A percentile compares a stretch with the other conserved stretches of the same genome.
Conservation (phyloP, 23 red algal species). For the Chondrus crispus region DNA sequence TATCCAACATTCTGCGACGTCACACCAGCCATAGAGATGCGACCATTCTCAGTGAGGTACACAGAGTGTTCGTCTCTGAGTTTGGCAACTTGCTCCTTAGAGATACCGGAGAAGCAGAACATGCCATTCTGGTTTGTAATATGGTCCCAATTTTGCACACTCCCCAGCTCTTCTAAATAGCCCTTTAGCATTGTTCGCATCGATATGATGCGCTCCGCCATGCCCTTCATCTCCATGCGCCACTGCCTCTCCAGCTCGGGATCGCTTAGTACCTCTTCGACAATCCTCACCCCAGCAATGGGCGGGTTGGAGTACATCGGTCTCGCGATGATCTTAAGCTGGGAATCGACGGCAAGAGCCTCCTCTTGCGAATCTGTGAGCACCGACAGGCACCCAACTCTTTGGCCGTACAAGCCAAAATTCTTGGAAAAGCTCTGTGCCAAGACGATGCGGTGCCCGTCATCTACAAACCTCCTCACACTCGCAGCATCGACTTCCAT, state of each 20-base stretch:
- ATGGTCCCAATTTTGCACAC: constrained; percentile 67
- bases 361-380: constrained; percentile 58
- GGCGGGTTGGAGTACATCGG: constrained; percentile 87
- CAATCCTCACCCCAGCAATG: constrained; percentile 60
- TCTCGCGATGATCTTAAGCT: constrained; percentile 83
- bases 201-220: constrained; percentile 71
- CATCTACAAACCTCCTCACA: constrained; percentile 58
- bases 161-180: constrained; percentile 40
- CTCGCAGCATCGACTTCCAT: constrained; percentile 72
- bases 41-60: constrained; percentile 81
- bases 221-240: constrained; percentile 73
- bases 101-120: constrained; percentile 86
- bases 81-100: constrained; percentile 53
- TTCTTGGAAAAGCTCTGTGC: constrained; percentile 87
- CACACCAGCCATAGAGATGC: constrained; percentile 91
- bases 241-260: constrained; percentile 53
- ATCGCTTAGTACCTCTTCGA: constrained; percentile 70
- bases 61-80: constrained; percentile 54
- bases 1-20: constrained; percentile 71
- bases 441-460: constrained; percentile 72
- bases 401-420: constrained; percentile 85
- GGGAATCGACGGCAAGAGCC: constrained; percentile 50
- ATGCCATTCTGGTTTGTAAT: constrained; percentile 89
- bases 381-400: constrained; percentile 79
- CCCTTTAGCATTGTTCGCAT: constrained; percentile 68